Base-by-base conservation (phyloP, 2,329 filamentous ascomycete species). In the Lecanicillium sp. region DNA sequence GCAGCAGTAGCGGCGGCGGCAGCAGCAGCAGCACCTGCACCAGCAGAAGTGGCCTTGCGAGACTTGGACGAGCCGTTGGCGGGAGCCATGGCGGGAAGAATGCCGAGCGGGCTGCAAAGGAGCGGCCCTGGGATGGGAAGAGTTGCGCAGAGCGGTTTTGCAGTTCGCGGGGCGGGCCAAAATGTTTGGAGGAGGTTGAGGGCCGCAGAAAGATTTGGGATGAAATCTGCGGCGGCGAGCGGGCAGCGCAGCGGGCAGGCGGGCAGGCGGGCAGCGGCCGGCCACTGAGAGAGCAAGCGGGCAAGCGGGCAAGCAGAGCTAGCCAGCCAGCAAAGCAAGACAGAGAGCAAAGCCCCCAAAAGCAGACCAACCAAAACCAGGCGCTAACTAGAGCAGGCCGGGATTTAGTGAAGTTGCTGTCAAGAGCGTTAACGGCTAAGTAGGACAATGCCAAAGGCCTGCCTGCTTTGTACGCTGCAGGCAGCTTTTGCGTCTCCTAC, bases 51-150 rank as follows among this genome's bases (percentile, higher is more conserved):
- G 50, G 55, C 54, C 54, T 60, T 60, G 54, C 64, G 64, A 55
- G 58, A 49, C 56, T 61, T 64, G 52, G 54, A 56, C 37, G 60
- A 58, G 54, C 60, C 62, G 56, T 60, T 65, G 44, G 55, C 49
- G 26, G 49, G 49, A 38, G 49, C 49, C 49, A 51, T 51, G 44
- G 49, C 39, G 36, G 20, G 49, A 44, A 44, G 36, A 42, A 50
- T 23, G 43, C 36, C 37, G 32, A 50, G 42, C 30, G 42, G 36
- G 48, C 48, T 38, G 36, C 43, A 33, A 39, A 40, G n/a, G 19
- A 41, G 47, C 46, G 35, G 24, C 46, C 45, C 45, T 48, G 29
- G 3, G 32, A 49, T 49, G 24, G 32, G n/a, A 24, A 17, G 32
- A 14, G 47, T 17, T 33, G 40, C 41, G 47, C 40, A 44, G 41